A percentile compares a stretch with the other conserved stretches of the same genome.
Conservation (phyloP, 768 basidiomycete species). For the Phaeotremella fagi region DNA sequence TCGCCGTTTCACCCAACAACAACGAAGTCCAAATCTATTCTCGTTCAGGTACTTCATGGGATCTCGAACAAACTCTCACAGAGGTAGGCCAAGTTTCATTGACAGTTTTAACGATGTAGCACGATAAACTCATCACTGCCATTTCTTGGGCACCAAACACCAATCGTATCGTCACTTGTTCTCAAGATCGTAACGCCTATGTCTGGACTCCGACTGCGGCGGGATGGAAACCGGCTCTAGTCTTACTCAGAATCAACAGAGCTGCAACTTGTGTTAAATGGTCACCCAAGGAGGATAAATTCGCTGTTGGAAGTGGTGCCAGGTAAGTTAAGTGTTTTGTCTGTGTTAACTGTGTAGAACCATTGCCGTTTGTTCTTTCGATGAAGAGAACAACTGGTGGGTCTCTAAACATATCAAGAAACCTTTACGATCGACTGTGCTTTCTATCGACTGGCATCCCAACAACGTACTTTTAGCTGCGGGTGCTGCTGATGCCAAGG, state of each 20-base stretch:
- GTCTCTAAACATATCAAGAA: conserved; percentile 95
- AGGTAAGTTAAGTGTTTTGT: conserved; percentile 53
- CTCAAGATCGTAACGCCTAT: conserved; percentile 98
- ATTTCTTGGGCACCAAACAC: conserved; percentile 98
- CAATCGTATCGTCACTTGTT: conserved; percentile 95
- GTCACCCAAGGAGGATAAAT: conserved; percentile 98
- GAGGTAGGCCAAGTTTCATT: conserved; percentile 57
- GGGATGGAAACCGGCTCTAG: conserved; percentile 97
- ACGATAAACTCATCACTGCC: conserved; percentile 95
- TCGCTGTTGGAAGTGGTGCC: conserved; percentile 95
- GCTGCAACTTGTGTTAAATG: conserved; percentile 93
- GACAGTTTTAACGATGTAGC: conserved; percentile 54
- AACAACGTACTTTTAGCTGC: conserved; percentile 96
- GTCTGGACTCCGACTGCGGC: conserved; percentile 87
- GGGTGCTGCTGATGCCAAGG: conserved; percentile 97
- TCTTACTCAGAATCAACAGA: conserved; percentile 86
- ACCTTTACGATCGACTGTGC: conserved; percentile 89
- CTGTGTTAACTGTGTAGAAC: conserved; percentile 55
- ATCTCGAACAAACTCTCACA: conserved; percentile 64
- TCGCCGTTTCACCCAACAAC: conserved; percentile 84
- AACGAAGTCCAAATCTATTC: conserved; percentile 80
- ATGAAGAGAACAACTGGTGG: conserved; percentile 99
- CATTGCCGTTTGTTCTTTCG: conserved; percentile 94
- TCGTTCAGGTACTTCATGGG: conserved; percentile 48
- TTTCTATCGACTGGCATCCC: conserved; percentile 95